These are phyloP conservation scores for Vitis rupestris DNA, from an alignment of 164 flowering plant genomes.

Conservation along the genomic window DNA sequence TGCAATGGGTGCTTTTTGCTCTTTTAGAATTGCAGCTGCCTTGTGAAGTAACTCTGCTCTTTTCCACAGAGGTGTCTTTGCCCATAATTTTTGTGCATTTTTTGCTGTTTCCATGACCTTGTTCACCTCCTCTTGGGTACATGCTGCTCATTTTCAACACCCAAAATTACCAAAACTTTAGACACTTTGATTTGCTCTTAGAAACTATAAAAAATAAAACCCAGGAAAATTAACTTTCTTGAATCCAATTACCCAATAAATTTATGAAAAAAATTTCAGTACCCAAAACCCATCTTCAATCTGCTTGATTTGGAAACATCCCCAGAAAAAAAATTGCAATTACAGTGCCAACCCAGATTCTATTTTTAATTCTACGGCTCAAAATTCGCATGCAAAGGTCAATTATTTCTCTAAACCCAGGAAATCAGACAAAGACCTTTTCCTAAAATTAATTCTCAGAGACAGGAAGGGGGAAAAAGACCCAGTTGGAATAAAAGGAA, in stretches of 20 bases:
- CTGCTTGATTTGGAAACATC: too few relatives aligned
- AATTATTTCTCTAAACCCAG: too few relatives aligned
- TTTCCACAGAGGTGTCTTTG: conserved; percentile 95
- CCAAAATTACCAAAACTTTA: too few relatives aligned
- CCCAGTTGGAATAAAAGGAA: background rate
- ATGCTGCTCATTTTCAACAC: conserved; percentile 45
- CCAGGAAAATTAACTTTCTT: background rate
- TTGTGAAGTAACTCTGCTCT: conserved; percentile 98
- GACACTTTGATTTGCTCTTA: background rate
- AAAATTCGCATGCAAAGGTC: too few relatives aligned
- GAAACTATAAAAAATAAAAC: background rate
- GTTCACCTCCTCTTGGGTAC: conserved; percentile 98
- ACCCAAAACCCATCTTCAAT: background rate
- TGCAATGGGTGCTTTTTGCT: conserved; percentile 85
- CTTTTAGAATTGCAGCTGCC: conserved; percentile 92
- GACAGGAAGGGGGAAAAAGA: background rate
- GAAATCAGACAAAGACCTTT: too few relatives aligned
- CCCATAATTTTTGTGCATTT: conserved; percentile 86
- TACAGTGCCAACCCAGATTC: too few relatives aligned
- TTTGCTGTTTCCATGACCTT: conserved; percentile 84
- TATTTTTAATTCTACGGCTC: too few relatives aligned
- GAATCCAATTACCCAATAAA: too few relatives aligned
- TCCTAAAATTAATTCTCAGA: background rate
- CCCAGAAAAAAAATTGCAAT: too few relatives aligned
- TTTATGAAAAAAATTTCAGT: background rate